Base-by-base conservation (phyloP, 495 filamentous ascomycete genomes). In the Usnea hakonensis region DNA sequence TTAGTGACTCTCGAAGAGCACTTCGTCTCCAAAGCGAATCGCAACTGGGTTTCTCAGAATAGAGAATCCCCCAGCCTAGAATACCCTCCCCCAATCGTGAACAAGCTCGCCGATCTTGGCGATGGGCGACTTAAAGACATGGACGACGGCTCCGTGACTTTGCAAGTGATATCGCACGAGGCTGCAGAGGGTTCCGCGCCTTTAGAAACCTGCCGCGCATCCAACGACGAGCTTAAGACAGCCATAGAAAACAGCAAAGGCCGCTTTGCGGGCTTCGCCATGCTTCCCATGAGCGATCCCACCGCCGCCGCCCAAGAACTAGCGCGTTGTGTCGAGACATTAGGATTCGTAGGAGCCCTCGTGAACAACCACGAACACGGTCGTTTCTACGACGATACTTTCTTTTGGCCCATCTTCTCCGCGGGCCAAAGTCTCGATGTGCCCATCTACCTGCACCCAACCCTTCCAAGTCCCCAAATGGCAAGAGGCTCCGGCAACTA, bases 361-460 rank as follows among this genome's bases (percentile, higher is more conserved):
- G 73, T 87, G 1, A 81, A 84, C 57, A 80, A 79, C 61, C 79
- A 84, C 65, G 68, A 69, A 11, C 71, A 78, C 35, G 79, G 79
- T 36, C 64, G 64, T n/a, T 78, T 75, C 71, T 81, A 78, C 63
- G 80, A 83, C 28, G 74, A 68, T 14, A 28, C 26, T 10, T 23
- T 26, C 9, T 57, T 57, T 5, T 57, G 21, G 55, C 64, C 69
- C 23, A 72, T 84, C 10, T 87, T 78, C 65, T 69, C 69, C 23
- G 72, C 65, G 10, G 82, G 79, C 7, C 72, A 81, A 56, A 69
- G 74, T 17, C 76, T 86, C 0, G 76, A 82, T 55, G 80, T 84
- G 0, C 82, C 84, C 5, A 73, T 85, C 28, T 87, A 85, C 56
- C 75, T 86, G 17, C 85, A 86, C 62, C 83, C 82, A 4, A 75